Evolutionary conservation across 139 green algal genomes (phyloP).

Genomic region (Dunaliella primolecta): DNA sequence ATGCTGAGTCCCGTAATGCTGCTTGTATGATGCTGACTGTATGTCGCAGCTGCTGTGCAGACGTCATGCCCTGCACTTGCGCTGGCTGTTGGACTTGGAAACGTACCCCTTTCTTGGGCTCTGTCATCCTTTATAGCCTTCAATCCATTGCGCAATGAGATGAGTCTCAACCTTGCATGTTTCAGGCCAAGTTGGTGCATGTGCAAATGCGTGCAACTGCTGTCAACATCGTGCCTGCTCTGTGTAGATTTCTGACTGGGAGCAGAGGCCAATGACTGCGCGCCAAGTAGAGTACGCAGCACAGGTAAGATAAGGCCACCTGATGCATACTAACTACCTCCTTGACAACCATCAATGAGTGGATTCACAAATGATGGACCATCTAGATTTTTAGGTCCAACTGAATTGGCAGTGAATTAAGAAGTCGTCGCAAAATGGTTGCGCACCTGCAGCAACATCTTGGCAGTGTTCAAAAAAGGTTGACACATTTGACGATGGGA

Average conservation of each 20-base stretch:
- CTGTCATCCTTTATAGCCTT: not conserved
- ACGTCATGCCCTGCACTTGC: too few species aligned
- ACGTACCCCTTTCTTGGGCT: too few species aligned
- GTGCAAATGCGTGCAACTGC: not conserved
- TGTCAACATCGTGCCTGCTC: not conserved
- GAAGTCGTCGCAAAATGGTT: too few species aligned
- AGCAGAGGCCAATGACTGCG: slow-evolving; percentile 47
- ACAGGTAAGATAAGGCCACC: not conserved
- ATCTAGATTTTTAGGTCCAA: too few species aligned
- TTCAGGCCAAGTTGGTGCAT: not conserved
- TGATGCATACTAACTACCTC: too few species aligned
- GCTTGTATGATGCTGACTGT: too few species aligned
- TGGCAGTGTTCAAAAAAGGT: not conserved
- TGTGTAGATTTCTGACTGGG: slow-evolving; percentile 62
- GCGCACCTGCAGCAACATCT: not conserved
- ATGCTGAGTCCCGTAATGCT: too few species aligned
- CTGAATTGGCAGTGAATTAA: not conserved
- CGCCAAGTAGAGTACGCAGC: slow-evolving; percentile 65
- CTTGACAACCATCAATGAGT: not conserved
- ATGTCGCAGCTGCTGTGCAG: too few species aligned
- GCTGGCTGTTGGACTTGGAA: too few species aligned
- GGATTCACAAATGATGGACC: not conserved
- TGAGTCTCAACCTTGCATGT: too few species aligned
- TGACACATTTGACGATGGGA: not conserved
- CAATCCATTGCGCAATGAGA: not conserved